phyloP scores from a whole-genome alignment of 495 filamentous ascomycete genomes.

The Gamarada debralockiae region DNA sequence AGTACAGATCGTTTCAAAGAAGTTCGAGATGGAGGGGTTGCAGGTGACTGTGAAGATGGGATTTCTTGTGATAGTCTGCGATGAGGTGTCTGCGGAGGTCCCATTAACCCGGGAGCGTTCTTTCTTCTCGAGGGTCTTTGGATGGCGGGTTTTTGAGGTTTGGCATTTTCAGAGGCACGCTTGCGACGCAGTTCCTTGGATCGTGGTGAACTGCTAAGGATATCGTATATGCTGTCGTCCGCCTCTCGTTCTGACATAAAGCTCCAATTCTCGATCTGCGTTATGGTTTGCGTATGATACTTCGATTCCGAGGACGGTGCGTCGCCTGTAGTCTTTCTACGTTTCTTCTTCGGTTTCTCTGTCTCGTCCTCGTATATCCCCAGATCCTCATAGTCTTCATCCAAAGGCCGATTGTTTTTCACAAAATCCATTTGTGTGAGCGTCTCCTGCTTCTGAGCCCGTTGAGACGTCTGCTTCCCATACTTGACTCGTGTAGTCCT shows the following conservation, averaged over 20 bases:
- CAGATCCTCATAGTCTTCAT: constrained; percentile 12
- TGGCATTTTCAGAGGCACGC: not conserved
- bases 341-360: constrained; percentile 31
- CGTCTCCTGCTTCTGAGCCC: constrained; percentile 37
- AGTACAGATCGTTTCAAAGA: constrained; percentile 9
- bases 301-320: constrained; percentile 10
- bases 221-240: constrained; percentile 1
- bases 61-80: constrained; percentile 14
- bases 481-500: constrained; percentile 34
- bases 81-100: constrained; percentile 21
- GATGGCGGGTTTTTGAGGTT: not conserved
- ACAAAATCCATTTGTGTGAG: constrained; percentile 45
- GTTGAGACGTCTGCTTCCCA: constrained; percentile 23
- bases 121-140: not conserved
- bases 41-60: constrained; percentile 25
- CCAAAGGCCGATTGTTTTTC: constrained; percentile 7
- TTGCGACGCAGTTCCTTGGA: not conserved
- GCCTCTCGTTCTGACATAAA: not conserved
- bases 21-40: constrained; percentile 16
- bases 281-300: constrained; percentile 12
- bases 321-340: constrained; percentile 45
- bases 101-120: constrained; percentile 3
- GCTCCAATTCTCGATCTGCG: constrained; percentile 6
- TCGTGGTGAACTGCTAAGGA: not conserved
- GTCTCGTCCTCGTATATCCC: constrained; percentile 8